Percentiles rank a stretch among this genome's conserved stretches.
These are phyloP conservation scores for Dictyostelium brefeldianum DNA, from an alignment of 78 protist genomes.

Conservation along the genomic window DNA sequence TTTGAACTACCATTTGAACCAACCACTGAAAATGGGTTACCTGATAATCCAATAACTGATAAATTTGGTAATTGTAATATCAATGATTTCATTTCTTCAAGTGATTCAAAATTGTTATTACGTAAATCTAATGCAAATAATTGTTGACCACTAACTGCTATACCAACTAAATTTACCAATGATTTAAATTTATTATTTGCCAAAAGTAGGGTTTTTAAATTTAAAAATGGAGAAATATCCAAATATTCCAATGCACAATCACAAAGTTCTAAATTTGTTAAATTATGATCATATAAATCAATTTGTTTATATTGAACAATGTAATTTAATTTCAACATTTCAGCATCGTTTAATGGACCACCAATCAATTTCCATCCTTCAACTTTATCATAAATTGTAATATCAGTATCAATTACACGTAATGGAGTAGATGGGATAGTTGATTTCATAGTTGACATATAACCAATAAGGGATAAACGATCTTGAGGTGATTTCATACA, in stretches of 20 bases:
- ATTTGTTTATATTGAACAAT: background rate
- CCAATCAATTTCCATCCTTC: conserved; percentile 76
- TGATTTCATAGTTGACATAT: conserved; percentile 66
- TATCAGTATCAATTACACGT: conserved; percentile 75
- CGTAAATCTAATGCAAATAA: conserved; percentile 66
- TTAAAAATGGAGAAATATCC: conserved; percentile 27
- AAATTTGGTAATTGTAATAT: conserved; percentile 7
- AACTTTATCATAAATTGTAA: conserved; percentile 66
- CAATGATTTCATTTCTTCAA: background rate
- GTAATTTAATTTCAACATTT: conserved; percentile 24
- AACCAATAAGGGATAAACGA: conserved; percentile 51
- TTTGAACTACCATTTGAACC: background rate
- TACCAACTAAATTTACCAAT: background rate
- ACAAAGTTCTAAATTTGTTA: conserved; percentile 42
- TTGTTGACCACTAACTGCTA: background rate
- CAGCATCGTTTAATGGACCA: conserved; percentile 40
- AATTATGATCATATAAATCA: conserved; percentile 21
- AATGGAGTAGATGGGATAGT: background rate
- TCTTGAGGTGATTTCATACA: conserved; percentile 42
- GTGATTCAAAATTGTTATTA: conserved; percentile 9
- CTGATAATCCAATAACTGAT: conserved; percentile 38
- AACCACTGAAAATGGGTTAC: conserved; percentile 13
- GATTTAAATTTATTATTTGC: conserved; percentile 47
- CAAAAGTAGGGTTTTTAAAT: conserved; percentile 27
- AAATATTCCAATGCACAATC: conserved; percentile 72